These are phyloP conservation scores for Alternaria triticina DNA, from an alignment of 2,329 filamentous ascomycete species.

Conservation along the genomic window DNA sequence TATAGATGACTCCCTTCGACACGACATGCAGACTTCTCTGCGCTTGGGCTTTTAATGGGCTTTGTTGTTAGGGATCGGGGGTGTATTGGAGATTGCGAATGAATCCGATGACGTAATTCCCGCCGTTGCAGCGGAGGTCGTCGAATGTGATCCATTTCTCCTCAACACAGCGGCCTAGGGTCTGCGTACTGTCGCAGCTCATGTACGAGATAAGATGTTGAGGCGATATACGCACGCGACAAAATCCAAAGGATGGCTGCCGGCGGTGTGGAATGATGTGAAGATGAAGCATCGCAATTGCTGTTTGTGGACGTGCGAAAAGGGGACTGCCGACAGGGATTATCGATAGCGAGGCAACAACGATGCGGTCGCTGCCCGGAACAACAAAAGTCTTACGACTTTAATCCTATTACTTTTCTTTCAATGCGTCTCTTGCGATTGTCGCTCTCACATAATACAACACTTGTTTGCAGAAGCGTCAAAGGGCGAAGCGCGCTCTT, in stretches of 20 bases:
- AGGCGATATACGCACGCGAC: background rate
- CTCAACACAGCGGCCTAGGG: accelerated
- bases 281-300: background rate
- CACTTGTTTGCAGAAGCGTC: background rate
- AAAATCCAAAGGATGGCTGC: background rate
- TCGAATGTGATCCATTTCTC: background rate
- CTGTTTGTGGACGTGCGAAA: background rate
- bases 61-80: too few relatives aligned
- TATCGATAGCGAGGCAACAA: conserved; percentile 8
- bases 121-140: background rate
- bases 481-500: conserved; percentile 1
- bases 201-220: accelerated
- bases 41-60: too few relatives aligned
- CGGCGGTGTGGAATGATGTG: background rate
- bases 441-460: background rate
- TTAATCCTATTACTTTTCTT: background rate
- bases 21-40: too few relatives aligned
- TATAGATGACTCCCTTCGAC: too few relatives aligned
- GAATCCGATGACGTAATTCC: background rate
- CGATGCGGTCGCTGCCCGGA: background rate
- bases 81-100: too few relatives aligned
- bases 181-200: background rate
- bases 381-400: background rate
- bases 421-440: background rate
- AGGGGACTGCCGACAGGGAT: conserved; percentile 3